phyloP scores from a whole-genome alignment of 108 stramenopile species.

The Nitzschia putrida region DNA sequence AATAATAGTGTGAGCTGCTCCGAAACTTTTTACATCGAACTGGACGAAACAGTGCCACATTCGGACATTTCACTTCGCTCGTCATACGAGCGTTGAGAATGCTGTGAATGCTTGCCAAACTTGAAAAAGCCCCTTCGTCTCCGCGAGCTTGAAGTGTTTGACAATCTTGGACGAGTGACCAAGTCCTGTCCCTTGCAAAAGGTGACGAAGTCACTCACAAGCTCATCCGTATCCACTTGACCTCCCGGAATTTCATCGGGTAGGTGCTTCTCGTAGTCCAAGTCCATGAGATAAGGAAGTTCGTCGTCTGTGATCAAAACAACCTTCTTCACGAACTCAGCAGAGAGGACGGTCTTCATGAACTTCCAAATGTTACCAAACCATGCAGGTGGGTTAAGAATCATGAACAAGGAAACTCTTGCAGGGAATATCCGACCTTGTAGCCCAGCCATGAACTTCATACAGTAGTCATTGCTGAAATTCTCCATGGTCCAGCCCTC shows the following conservation, averaged over 20 bases:
- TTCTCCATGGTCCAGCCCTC: conserved; percentile 49
- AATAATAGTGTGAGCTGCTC: too few relatives aligned
- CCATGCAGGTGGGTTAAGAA: conserved; percentile 62
- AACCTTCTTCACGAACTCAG: conserved; percentile 44
- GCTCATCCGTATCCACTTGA: conserved; percentile 19
- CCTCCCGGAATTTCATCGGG: conserved; percentile 51
- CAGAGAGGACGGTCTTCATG: conserved; percentile 49
- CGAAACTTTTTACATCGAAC: too few relatives aligned
- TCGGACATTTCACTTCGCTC: too few relatives aligned
- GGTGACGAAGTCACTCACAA: conserved; percentile 42
- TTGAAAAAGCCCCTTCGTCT: too few relatives aligned
- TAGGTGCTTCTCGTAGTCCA: conserved; percentile 36
- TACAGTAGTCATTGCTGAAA: conserved; percentile 44
- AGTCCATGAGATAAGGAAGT: conserved; percentile 24
- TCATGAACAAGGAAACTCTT: conserved; percentile 45
- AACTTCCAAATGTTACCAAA: conserved; percentile 51
- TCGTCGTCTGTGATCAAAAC: conserved; percentile 35
- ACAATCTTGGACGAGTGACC: too few relatives aligned
- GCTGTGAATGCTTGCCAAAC: too few relatives aligned
- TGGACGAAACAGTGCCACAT: too few relatives aligned
- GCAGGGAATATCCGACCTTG: conserved; percentile 48
- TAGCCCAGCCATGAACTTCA: conserved; percentile 47
- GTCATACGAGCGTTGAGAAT: too few relatives aligned
- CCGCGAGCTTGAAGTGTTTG: too few relatives aligned
- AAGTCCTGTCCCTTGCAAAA: not conserved